These are phyloP conservation scores for Avena atlantica DNA, from an alignment of 176 grass and related monocot genomes.

Conservation along the genomic window DNA sequence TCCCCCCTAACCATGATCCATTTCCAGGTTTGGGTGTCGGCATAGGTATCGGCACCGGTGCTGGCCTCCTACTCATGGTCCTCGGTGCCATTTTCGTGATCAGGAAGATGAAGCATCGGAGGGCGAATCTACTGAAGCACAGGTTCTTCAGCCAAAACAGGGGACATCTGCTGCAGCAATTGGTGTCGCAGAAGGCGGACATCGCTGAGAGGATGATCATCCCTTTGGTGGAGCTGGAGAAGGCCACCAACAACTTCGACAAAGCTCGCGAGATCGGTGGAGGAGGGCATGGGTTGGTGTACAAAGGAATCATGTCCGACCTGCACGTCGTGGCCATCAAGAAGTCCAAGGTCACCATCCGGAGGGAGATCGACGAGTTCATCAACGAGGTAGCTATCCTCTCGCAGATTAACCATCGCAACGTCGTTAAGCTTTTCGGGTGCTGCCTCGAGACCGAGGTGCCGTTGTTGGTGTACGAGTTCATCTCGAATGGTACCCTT, in stretches of 20 bases:
- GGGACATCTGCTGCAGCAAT: background rate
- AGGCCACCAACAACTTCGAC: conserved; percentile 1
- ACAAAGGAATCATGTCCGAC: conserved; percentile 42
- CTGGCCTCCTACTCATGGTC: background rate
- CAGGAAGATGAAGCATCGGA: background rate
- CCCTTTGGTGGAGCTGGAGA: background rate
- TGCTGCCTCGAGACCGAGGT: conserved; percentile 60
- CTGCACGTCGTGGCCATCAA: conserved; percentile 56
- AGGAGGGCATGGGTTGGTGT: background rate
- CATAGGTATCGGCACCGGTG: background rate
- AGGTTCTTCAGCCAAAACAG: background rate
- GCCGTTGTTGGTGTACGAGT: conserved; percentile 52
- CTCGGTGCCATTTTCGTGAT: background rate
- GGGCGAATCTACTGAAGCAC: background rate
- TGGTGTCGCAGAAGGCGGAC: background rate
- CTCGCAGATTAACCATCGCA: conserved; percentile 53
- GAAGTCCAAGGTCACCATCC: conserved; percentile 52
- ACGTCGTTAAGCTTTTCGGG: conserved; percentile 51
- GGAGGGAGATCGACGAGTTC: conserved; percentile 58
- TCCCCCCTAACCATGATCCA: too few relatives aligned
- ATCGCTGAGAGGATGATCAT: conserved; percentile 15
- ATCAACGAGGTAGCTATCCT: conserved; percentile 64
- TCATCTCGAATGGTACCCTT: conserved; percentile 65
- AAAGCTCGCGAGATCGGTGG: background rate
- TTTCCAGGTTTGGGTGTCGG: background rate